phyloP scores from a whole-genome alignment of 2,329 filamentous ascomycete genomes.

The Curvularia sp. region DNA sequence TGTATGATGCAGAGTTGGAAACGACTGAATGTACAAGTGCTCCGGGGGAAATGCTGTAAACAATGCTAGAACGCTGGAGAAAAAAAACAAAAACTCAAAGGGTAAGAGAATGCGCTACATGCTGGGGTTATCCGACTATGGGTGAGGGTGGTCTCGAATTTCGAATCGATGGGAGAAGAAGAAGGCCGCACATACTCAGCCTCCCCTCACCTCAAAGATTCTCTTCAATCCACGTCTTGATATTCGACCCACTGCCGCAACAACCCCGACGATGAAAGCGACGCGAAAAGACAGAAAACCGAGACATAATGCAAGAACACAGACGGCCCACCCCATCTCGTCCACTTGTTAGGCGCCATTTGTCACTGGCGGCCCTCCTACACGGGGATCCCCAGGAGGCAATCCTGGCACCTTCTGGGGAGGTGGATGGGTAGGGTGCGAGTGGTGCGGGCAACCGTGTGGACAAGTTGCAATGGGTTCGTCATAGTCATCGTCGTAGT shows the following conservation, averaged over 20 bases:
- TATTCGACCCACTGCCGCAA: conserved; percentile 16
- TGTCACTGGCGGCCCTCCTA: conserved; percentile 29
- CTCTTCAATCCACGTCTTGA: conserved; percentile 13
- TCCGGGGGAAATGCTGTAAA: conserved; percentile 17
- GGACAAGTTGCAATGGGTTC: conserved; percentile 40
- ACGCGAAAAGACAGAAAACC: conserved; percentile 38
- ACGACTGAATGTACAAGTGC: conserved; percentile 14
- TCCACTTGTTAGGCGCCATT: conserved; percentile 47
- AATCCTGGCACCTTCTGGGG: conserved; percentile 31
- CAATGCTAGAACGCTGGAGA: conserved; percentile 17
- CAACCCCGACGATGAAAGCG: conserved; percentile 29
- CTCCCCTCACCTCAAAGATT: conserved; percentile 15
- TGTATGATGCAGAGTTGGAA: conserved; percentile 7
- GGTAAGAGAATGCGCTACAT: neutral
- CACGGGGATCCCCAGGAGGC: conserved; percentile 37
- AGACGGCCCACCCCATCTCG: conserved; percentile 52
- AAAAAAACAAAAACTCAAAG: neutral
- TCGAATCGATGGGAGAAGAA: neutral
- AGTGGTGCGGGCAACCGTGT: conserved; percentile 44
- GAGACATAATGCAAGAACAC: conserved; percentile 48
- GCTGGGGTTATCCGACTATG: neutral
- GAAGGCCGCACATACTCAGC: neutral
- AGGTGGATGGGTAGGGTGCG: conserved; percentile 36
- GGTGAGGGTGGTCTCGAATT: neutral
- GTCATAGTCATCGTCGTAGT: conserved; percentile 51